These are phyloP conservation scores for Zangia roseola DNA, from an alignment of 768 basidiomycete species.

Conservation along the genomic window DNA sequence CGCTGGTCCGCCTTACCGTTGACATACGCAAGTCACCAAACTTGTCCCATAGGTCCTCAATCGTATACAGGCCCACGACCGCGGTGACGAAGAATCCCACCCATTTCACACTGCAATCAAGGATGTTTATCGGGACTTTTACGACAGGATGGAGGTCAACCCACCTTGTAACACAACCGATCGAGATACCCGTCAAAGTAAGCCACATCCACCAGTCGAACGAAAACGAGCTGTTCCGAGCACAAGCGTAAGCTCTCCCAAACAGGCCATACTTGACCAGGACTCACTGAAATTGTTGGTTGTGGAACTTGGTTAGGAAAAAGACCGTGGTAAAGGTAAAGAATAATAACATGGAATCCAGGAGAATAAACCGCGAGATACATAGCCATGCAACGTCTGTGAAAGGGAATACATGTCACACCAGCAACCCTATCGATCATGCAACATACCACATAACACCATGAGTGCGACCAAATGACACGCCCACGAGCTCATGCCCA, in stretches of 20 bases:
- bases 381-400: slow-evolving; percentile 96
- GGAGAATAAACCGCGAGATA: slow-evolving; percentile 94
- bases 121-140: not conserved
- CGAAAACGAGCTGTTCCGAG: slow-evolving; percentile 75
- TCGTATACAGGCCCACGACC: slow-evolving; percentile 91
- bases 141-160: slow-evolving; percentile 5
- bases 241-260: slow-evolving; percentile 2
- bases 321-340: slow-evolving; percentile 98
- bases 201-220: slow-evolving; percentile 99
- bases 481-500: slow-evolving; percentile 87
- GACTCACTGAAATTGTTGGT: slow-evolving; percentile 89
- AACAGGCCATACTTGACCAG: not conserved
- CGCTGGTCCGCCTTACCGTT: slow-evolving; percentile 53
- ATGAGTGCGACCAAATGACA: slow-evolving; percentile 92
- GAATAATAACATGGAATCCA: slow-evolving; percentile 98
- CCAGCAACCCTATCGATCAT: slow-evolving; percentile 6
- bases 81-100: slow-evolving; percentile 95
- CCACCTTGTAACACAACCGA: slow-evolving; percentile 92
- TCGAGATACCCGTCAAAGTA: slow-evolving; percentile 86
- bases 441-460: slow-evolving; percentile 78
- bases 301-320: slow-evolving; percentile 94
- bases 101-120: slow-evolving; percentile 77
- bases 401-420: not conserved
- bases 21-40: slow-evolving; percentile 95
- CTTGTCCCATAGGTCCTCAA: slow-evolving; percentile 98